Evolutionary conservation across 331 rosid genomes (phyloP).

Genomic region (Erythrophleum ivorense): DNA sequence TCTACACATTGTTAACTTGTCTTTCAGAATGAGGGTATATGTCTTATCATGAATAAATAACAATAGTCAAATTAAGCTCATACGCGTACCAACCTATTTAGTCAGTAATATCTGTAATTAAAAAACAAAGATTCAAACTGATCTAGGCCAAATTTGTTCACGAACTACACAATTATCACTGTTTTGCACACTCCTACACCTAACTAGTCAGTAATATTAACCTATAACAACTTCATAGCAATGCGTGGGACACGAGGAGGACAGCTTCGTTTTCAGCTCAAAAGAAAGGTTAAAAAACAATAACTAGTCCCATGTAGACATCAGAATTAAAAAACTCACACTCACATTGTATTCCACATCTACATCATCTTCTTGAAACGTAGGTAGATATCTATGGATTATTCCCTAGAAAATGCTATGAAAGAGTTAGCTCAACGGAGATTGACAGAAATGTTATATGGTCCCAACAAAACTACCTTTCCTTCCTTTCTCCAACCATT

Average conservation of each 20-base stretch:
- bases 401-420: constrained; percentile 6
- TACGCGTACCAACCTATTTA: not conserved
- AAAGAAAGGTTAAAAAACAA: not conserved
- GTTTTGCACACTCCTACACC: not conserved
- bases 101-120: not conserved
- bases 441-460: constrained; percentile 2
- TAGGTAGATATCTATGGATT: not conserved
- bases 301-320: not conserved
- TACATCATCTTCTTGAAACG: not conserved
- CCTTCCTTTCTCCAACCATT: constrained; percentile 27
- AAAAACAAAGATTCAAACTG: not conserved
- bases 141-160: not conserved
- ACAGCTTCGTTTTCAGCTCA: not conserved
- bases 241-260: not conserved
- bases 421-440: not conserved
- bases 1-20: no score
- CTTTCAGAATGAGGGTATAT: not conserved
- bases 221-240: not conserved
- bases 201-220: not conserved
- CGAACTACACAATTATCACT: not conserved
- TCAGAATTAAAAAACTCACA: not conserved
- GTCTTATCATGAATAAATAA: not conserved
- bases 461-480: constrained; percentile 6
- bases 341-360: not conserved
- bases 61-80: not conserved